Evolutionary conservation across 2,329 filamentous ascomycete genomes (phyloP), one percentile per base, ranked within the genome.

Genomic region (Exophiala xenobiotica): DNA sequence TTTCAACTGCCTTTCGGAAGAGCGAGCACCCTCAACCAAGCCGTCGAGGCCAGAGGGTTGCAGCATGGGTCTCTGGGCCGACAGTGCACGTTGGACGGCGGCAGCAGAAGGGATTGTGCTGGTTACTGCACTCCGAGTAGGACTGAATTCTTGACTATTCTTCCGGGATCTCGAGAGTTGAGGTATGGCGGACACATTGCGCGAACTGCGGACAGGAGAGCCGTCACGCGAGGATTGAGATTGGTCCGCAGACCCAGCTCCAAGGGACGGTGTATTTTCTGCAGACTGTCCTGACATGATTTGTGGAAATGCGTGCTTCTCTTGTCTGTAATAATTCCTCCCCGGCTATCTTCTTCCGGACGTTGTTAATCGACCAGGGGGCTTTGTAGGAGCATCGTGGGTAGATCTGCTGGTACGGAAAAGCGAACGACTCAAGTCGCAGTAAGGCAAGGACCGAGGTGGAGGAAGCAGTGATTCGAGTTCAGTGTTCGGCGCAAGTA

Each of bases 81-180:
- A 87, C 42, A 92, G 74, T 53, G 83, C 80, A 66, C 84, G 81
- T 68, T 86, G 80, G 51, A 84, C 75, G 16, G 84, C 75, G 19
- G 82, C 78, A 20, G 83, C 78, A 44, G 83, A 82, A 27, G 83
- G 78, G 49, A 79, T 74, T 50, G 66, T 65, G 43, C 74, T 72
- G 60, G 63, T 65, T 5, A 67, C 64, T 33, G 52, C 27, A 51
- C 49, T 59, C 46, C 85, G 79, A 49, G 78, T 75, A 16, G 85
- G 83, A 61, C 83, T 88, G 53, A 78, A 72, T 49, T 88, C 85
- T 56, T 83, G 78, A 66, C 83, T 88, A 66, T 80, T 83, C 67
- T 84, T 86, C 63, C 84, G 81, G 52, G 85, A 83, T 61, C 79
- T 75, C 44, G 74, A 74, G 46, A 68, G 31, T 31, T 67, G 46